Evolutionary conservation across 2,329 filamentous ascomycete species (phyloP), one percentile per base, ranked within the genome.

Genomic region (Fusarium mangiferae): DNA sequence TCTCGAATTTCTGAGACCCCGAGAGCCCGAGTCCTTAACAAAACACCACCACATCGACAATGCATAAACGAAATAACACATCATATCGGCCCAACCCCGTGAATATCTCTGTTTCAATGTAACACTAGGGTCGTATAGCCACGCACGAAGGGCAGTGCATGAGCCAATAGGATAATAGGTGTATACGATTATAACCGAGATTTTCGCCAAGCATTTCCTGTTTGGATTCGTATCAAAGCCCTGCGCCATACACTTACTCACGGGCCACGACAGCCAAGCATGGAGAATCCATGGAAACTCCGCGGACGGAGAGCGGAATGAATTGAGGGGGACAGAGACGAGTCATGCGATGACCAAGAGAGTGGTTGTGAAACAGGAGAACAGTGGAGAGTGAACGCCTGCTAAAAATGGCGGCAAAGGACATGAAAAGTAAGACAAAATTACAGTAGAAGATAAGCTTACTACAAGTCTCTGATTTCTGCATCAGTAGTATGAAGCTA

Each of bases 351-450:
- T 30, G 24, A n/a, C 26, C 20, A 41, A 14, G 10, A n/a, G 24
- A 20, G 4, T 7, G 4, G 14, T 2, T 6, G 7, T 39, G 35
- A 28, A 41, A 54, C 51, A n/a, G 1, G 51, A 30, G 7, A 7
- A 18, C 0, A 18, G 14, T 28, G 15, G 20, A 41, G 7, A 30
- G 7, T 41, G 3, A 17, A 5, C 33, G 5, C 6, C 33, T 33
- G 33, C 33, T 1, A 33, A 33, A 33, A 12, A 33, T 33, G 33
- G 13, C 5, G 33, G 33, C 0, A 33, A 1, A 33, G 5, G 33
- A 6, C 1, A 1, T 24, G 3, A 0, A 0, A 7, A 24, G 30
- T 36, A 17, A 36, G 30, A 36, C n/a, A 26, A 2, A 6, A 15
- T 36, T 22, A 1, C 13, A 52, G 6, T 52, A 5, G 15, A 5